Evolutionary conservation across 2,329 filamentous ascomycete species (phyloP), one percentile per base, ranked within the genome.

Genomic region (Bisporella sp.): DNA sequence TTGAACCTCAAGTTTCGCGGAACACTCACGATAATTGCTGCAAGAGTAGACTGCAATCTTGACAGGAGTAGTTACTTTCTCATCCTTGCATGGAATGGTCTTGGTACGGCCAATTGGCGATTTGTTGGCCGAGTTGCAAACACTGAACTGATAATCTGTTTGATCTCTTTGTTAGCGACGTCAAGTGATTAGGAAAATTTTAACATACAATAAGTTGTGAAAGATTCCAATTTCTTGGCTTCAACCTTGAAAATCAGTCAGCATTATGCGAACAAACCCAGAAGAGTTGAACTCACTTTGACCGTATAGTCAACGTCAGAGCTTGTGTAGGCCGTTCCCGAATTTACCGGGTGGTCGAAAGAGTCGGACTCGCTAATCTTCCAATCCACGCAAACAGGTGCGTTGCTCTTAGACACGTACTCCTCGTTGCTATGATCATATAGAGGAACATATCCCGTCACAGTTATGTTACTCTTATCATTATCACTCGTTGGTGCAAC

Each of bases 11-110:
- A n/a, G n/a, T n/a, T n/a, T n/a, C n/a, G n/a, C n/a, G n/a, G n/a
- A n/a, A 43, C 9, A 4, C 41, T 9, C 29, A 43, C 41, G 79
- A 57, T 76, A 87, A 65, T 87, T 89, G 58, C 73, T 76, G 70
- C 85, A 89, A 2, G 82, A 87, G 63, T 84, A 89, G 1, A 90
- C 75, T 1, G 84, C 84, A 49, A 89, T 71, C 39, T 73, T 78
- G 49, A 89, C 69, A n/a, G 62, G 58, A 13, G 75, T 68, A 1
- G 74, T 71, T 5, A 83, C 74, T 29, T 78, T 70, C 48, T 84
- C 78, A 12, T 77, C 69, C 11, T 72, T 69, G 2, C 67, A 65
- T 3, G 85, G 84, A 4, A 81, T 78, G 0, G 85, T 88, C 70
- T 88, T 89, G 29, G 85, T 89, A 8, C 81, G 72, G 11, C 85